Evolutionary conservation across 2,329 filamentous ascomycete species (phyloP).

Genomic region (Fusarium agapanthi): DNA sequence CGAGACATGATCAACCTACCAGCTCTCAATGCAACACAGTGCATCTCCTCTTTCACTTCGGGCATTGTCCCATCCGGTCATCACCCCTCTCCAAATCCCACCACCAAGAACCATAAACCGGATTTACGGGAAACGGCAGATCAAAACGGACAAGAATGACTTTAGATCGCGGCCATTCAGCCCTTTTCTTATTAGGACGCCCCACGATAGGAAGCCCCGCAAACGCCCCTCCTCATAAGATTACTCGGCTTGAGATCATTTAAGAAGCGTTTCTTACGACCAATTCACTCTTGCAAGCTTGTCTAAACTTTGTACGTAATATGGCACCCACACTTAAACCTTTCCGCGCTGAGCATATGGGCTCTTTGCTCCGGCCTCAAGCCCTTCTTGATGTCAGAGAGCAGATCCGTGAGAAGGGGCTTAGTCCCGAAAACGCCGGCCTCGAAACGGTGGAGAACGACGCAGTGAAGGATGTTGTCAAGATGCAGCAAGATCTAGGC

Average conservation of each 20-base stretch:
- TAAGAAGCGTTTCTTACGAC: background rate
- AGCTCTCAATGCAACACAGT: constrained; percentile 10
- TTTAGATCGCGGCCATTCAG: constrained; percentile 17
- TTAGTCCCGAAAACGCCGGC: constrained; percentile 61
- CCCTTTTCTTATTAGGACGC: constrained; percentile 8
- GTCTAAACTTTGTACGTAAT: background rate
- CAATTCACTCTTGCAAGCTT: background rate
- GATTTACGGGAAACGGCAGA: constrained; percentile 10
- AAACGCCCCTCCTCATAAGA: constrained; percentile 23
- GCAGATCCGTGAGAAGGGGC: constrained; percentile 44
- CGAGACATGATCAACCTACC: background rate
- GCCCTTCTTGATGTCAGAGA: constrained; percentile 45
- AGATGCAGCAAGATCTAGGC: constrained; percentile 72
- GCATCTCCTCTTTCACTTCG: background rate
- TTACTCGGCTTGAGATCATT: background rate
- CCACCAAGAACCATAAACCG: background rate
- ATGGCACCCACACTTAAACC: constrained; percentile 53
- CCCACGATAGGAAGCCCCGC: constrained; percentile 23
- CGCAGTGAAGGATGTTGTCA: constrained; percentile 62
- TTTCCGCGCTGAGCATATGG: constrained; percentile 80
- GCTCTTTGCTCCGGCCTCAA: constrained; percentile 76
- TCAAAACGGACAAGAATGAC: constrained; percentile 6
- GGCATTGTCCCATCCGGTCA: background rate
- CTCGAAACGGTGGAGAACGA: constrained; percentile 70
- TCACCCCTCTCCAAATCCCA: constrained; percentile 18